Evolutionary conservation across 108 stramenopile species (phyloP).

Genomic region (Mayamaea pseudoterrestris): DNA sequence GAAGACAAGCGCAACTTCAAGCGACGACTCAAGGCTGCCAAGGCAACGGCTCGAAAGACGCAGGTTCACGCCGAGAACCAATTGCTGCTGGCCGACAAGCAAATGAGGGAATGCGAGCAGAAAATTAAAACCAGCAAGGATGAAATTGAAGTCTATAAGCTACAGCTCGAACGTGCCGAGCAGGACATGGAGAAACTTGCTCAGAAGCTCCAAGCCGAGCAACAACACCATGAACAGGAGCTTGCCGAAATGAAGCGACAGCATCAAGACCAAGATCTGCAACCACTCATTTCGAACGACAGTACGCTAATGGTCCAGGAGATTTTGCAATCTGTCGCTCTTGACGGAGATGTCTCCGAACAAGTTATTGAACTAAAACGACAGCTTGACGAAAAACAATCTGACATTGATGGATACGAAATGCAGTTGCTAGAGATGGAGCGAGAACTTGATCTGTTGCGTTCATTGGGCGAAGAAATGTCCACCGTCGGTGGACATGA

Average conservation of each 20-base stretch:
- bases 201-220: not conserved
- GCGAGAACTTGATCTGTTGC: too few species aligned
- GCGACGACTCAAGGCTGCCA: constrained; percentile 2
- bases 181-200: not conserved
- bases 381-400: constrained; percentile 1
- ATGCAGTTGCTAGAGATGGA: constrained; percentile 5
- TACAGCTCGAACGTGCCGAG: not conserved
- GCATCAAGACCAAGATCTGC: constrained; percentile 4
- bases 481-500: too few species aligned
- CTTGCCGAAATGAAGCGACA: not conserved
- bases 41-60: constrained; percentile 4
- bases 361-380: constrained; percentile 5
- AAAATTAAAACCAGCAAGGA: not conserved
- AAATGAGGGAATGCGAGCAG: not conserved
- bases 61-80: not conserved
- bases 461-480: too few species aligned
- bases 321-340: too few species aligned
- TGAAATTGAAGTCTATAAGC: not conserved
- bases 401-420: not conserved
- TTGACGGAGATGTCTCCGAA: too few species aligned
- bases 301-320: too few species aligned
- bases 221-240: constrained; percentile 4
- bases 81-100: not conserved
- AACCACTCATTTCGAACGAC: not conserved
- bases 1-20: constrained; percentile 7